Percentiles rank a stretch among this genome's conserved stretches.
Evolutionary conservation across 805 yeast genomes (phyloP).

Genomic region (Wickerhamomyces queroliae): DNA sequence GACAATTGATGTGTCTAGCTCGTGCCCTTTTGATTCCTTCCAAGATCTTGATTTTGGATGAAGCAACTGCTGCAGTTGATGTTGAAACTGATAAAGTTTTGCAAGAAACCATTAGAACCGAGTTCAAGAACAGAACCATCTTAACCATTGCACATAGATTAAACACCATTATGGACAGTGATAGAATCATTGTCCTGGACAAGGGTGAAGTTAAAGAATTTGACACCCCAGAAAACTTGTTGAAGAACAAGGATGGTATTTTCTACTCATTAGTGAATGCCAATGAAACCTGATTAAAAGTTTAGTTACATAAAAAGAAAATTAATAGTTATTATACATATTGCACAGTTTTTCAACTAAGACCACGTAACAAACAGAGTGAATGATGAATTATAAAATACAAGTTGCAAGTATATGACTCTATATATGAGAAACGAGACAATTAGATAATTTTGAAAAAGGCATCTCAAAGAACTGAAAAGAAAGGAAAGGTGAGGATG

Average conservation of each 20-base stretch:
- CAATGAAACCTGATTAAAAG: conserved; percentile 10
- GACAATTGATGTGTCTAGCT: conserved; percentile 77
- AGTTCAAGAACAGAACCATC: conserved; percentile 72
- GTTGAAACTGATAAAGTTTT: conserved; percentile 76
- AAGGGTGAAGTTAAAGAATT: conserved; percentile 73
- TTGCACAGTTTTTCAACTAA: too few relatives aligned
- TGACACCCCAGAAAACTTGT: conserved; percentile 62
- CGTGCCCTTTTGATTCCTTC: conserved; percentile 65
- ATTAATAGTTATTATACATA: neutral
- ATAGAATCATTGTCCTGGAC: conserved; percentile 69
- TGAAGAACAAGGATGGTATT: conserved; percentile 59
- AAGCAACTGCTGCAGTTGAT: conserved; percentile 88
- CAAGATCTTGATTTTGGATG: conserved; percentile 68
- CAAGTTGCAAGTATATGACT: too few relatives aligned
- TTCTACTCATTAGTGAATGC: conserved; percentile 77
- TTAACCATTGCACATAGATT: conserved; percentile 82
- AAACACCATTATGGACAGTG: conserved; percentile 79
- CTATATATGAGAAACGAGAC: too few relatives aligned
- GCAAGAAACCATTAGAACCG: conserved; percentile 72
- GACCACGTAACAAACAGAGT: too few relatives aligned
- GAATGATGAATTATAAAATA: too few relatives aligned
- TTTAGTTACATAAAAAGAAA: neutral
- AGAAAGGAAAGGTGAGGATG: neutral
- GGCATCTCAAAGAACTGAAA: too few relatives aligned
- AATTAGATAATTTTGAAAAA: too few relatives aligned